phyloP scores from a whole-genome alignment of 192 early-diverging fungal genomes.

The Podila epicladia region DNA sequence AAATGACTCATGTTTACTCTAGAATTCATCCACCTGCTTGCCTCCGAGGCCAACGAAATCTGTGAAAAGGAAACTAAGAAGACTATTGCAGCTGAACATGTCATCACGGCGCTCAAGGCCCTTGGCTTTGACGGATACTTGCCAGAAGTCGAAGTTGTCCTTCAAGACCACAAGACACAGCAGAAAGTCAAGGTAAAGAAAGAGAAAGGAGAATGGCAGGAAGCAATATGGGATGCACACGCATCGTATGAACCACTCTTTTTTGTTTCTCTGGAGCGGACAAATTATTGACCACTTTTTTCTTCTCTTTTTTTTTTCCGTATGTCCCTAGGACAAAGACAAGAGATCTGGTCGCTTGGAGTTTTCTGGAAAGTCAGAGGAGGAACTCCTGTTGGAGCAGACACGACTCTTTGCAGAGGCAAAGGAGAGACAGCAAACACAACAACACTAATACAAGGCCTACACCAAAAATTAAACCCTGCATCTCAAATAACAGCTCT shows the following conservation, averaged over 20 bases:
- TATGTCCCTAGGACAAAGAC: conserved; percentile 75
- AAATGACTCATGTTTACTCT: not conserved
- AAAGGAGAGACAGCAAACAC: conserved; percentile 72
- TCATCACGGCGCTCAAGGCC: conserved; percentile 84
- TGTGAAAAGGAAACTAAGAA: conserved; percentile 97
- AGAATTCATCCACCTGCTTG: conserved; percentile 97
- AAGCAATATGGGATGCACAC: not conserved
- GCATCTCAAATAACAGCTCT: not conserved
- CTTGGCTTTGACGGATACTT: conserved; percentile 96
- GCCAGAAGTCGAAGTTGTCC: conserved; percentile 85
- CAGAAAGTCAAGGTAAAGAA: conserved; percentile 66
- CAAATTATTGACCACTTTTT: not conserved
- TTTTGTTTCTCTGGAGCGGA: too few relatives aligned
- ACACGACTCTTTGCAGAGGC: conserved; percentile 92
- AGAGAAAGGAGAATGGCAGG: not conserved
- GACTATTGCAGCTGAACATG: conserved; percentile 98
- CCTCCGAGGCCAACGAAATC: conserved; percentile 94
- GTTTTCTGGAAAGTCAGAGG: conserved; percentile 82
- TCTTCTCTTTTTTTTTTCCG: not conserved
- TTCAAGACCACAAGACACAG: conserved; percentile 88
- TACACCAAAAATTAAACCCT: too few relatives aligned
- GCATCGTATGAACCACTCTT: too few relatives aligned
- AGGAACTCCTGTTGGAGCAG: conserved; percentile 86
- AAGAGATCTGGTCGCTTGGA: conserved; percentile 80
- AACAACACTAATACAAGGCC: conserved; percentile 39